A percentile compares a stretch with the other conserved stretches of the same genome.
Evolutionary conservation across 345 rosid genomes (phyloP).

Genomic region (Ceriops tagal): DNA sequence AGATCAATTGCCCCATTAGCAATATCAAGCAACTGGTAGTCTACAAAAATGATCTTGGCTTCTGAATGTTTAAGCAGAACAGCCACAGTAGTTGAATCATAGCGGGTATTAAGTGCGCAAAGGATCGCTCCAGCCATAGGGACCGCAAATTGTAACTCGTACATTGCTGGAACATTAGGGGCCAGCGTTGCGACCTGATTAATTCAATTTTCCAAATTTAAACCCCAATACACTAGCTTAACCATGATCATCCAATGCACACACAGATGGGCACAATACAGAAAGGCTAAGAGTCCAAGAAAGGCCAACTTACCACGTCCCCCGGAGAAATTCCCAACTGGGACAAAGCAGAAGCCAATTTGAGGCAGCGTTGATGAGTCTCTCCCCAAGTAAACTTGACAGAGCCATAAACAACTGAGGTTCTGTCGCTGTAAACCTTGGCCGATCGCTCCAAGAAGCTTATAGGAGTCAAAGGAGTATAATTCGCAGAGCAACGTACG

Average conservation of each 20-base stretch:
- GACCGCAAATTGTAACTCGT: constrained; percentile 78
- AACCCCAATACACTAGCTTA: background rate
- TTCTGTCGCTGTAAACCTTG: constrained; percentile 52
- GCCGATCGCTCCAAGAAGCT: constrained; percentile 74
- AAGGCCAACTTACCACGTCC: constrained; percentile 52
- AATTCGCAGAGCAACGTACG: constrained; percentile 55
- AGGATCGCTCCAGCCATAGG: constrained; percentile 80
- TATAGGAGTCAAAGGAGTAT: constrained; percentile 60
- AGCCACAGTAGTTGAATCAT: constrained; percentile 51
- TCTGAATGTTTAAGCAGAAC: constrained; percentile 51
- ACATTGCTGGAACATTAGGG: constrained; percentile 72
- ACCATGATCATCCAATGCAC: too few species aligned
- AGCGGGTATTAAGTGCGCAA: constrained; percentile 65
- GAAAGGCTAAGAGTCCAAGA: background rate
- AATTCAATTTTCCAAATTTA: background rate
- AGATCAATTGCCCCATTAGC: constrained; percentile 56
- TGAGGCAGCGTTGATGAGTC: constrained; percentile 59
- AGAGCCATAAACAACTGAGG: constrained; percentile 54
- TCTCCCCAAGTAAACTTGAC: constrained; percentile 52
- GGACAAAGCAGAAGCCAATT: constrained; percentile 67
- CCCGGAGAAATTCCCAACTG: constrained; percentile 54
- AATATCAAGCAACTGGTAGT: constrained; percentile 46
- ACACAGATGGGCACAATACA: too few species aligned
- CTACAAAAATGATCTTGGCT: constrained; percentile 58
- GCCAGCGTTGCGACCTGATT: constrained; percentile 61